Evolutionary conservation across 2,329 filamentous ascomycete species (phyloP).

Genomic region (Pseudocercospora cruenta): DNA sequence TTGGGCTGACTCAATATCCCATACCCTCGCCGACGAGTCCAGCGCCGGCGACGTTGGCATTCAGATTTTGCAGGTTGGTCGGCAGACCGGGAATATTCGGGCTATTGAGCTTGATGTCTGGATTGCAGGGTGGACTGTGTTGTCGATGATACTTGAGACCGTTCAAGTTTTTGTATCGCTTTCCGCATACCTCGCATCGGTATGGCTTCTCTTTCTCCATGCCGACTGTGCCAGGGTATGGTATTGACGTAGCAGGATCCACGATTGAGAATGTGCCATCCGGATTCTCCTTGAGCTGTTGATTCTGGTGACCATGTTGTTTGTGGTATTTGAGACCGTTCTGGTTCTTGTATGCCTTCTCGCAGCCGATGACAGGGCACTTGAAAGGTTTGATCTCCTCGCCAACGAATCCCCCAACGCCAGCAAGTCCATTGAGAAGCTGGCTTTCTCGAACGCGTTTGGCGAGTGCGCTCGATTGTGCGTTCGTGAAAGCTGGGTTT

Average conservation of each 20-base stretch:
- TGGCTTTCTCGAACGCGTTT: conserved; percentile 67
- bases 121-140: conserved; percentile 85
- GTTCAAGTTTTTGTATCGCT: conserved; percentile 98
- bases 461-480: conserved; percentile 74
- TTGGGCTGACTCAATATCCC: conserved; percentile 31
- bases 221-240: conserved; percentile 93
- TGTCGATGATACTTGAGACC: conserved; percentile 85
- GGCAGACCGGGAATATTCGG: conserved; percentile 38
- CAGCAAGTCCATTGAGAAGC: conserved; percentile 58
- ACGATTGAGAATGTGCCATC: conserved; percentile 98
- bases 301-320: conserved; percentile 90
- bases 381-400: conserved; percentile 98
- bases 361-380: conserved; percentile 96
- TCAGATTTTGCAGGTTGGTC: conserved; percentile 48
- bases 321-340: conserved; percentile 94
- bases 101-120: conserved; percentile 67
- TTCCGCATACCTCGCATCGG: conserved; percentile 93
- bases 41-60: conserved; percentile 55
- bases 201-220: conserved; percentile 99
- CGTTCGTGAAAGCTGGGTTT: conserved; percentile 63
- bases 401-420: conserved; percentile 57
- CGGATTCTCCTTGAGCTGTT: conserved; percentile 93
- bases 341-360: conserved; percentile 99
- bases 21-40: conserved; percentile 54
- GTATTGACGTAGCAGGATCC: conserved; percentile 89